Conservation (phyloP, 371 early-diverging fungal genomes). For the Funneliformis caledonium region DNA sequence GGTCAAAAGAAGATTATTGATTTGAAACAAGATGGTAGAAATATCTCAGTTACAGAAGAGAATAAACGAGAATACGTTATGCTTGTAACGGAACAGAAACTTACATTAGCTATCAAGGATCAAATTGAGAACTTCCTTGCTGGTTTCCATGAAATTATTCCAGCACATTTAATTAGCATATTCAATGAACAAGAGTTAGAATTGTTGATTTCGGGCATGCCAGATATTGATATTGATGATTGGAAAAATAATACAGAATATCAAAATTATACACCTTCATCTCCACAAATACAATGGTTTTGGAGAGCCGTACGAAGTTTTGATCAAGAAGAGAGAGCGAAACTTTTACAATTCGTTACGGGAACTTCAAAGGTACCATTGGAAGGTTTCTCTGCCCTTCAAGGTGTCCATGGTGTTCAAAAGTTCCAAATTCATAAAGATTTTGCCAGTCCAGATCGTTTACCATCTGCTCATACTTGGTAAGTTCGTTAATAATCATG, state of each 20-base stretch:
- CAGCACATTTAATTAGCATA: slow-evolving; percentile 86
- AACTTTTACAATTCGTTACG: slow-evolving; percentile 97
- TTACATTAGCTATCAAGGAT: slow-evolving; percentile 87
- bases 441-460: slow-evolving; percentile 81
- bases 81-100: slow-evolving; percentile 87
- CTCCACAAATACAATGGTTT: slow-evolving; percentile 97
- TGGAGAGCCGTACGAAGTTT: slow-evolving; percentile 99
- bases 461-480: slow-evolving; percentile 99
- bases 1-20: slow-evolving; percentile 87
- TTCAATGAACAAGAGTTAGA: slow-evolving; percentile 99
- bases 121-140: slow-evolving; percentile 93
- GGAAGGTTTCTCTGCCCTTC: slow-evolving; percentile 94
- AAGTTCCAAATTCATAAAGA: slow-evolving; percentile 99
- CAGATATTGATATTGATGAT: slow-evolving; percentile 98
- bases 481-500: slow-evolving; percentile 48
- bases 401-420: slow-evolving; percentile 94
- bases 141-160: slow-evolving; percentile 98
- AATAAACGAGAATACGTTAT: slow-evolving; percentile 98
- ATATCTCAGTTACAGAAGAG: slow-evolving; percentile 92
- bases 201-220: slow-evolving; percentile 96
- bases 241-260: slow-evolving; percentile 99
- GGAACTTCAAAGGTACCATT: slow-evolving; percentile 98
- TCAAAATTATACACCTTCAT: slow-evolving; percentile 83
- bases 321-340: slow-evolving; percentile 96
- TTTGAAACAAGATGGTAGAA: slow-evolving; percentile 88